Base-by-base conservation (phyloP, 2,329 filamentous ascomycete species). In the Stromatinia cepivora region DNA sequence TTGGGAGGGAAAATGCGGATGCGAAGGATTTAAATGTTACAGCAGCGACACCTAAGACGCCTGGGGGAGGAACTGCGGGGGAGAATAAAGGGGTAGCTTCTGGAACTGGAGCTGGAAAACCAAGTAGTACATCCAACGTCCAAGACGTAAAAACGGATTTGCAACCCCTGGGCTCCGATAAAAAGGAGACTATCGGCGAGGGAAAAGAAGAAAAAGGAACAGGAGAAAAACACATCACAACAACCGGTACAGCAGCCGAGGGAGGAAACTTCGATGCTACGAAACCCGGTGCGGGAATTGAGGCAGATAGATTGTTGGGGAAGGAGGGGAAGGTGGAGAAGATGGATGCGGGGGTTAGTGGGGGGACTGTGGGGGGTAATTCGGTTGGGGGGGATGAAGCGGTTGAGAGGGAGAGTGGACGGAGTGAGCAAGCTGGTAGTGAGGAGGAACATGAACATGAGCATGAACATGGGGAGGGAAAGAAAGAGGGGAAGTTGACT, bases 241-340 rank as follows among this genome's bases (percentile, higher is more conserved):
- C 52, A 54, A 31, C 52, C 7, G 8, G 25, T 11, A 54, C 53
- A 3, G 31, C 81, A 46, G 87, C 88, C 22, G 88, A 92, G 52
- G 89, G 89, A 0, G 89, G 89, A 8, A 83, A 91, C 73, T 90
- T 91, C 76, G 89, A 91, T 74, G 88, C 86, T 5, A 80, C 84
- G 10, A 85, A 85, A 70, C 85, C 88, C 0, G 89, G 89, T 15
- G 90, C 90, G 15, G 88, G 88, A 4, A 81, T 79, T 48, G 90
- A 92, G 78, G 89, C 89, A 71, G 88, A 90, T 73, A 84, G 90
- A 89, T 46, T 68, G 5, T 46, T 48, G 5, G 31, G 39, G 22
- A 42, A 22, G 25, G 46, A 69, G 72, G 86, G 86, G n/a, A 20
- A 66, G 73, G 86, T 86, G 0, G 89, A 88, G 0, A 78, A 90